Evolutionary conservation across 2,329 filamentous ascomycete species (phyloP).

Genomic region (Achaetomium macrosporum): DNA sequence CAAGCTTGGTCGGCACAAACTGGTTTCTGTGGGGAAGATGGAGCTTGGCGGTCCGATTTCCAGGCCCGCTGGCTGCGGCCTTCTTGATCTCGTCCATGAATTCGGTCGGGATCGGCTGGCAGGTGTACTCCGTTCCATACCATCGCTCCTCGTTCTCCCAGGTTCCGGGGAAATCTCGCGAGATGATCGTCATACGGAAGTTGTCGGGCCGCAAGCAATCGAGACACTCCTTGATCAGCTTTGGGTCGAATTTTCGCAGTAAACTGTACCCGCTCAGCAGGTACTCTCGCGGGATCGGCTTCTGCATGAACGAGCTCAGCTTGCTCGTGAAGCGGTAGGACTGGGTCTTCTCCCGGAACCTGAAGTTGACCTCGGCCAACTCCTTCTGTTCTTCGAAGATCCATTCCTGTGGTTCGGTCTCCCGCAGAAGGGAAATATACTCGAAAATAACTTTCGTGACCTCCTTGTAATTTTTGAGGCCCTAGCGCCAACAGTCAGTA

Average conservation of each 20-base stretch:
- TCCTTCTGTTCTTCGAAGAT: constrained; percentile 89
- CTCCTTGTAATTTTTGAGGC: constrained; percentile 73
- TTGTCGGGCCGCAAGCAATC: constrained; percentile 78
- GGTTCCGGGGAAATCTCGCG: constrained; percentile 73
- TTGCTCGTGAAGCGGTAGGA: constrained; percentile 85
- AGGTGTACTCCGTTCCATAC: constrained; percentile 93
- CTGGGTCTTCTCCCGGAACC: constrained; percentile 87
- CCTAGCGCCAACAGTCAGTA: constrained; percentile 30
- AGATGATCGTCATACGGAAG: constrained; percentile 77
- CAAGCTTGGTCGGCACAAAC: constrained; percentile 88
- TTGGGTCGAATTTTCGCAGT: constrained; percentile 72
- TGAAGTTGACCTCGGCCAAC: constrained; percentile 89
- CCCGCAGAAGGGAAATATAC: constrained; percentile 80
- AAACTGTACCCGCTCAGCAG: constrained; percentile 74
- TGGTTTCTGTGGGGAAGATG: constrained; percentile 91
- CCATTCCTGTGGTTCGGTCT: constrained; percentile 80
- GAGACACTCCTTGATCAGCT: constrained; percentile 69
- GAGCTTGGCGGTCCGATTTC: constrained; percentile 61
- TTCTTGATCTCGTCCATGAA: constrained; percentile 65
- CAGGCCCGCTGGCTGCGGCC: constrained; percentile 53
- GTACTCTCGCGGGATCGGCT: constrained; percentile 78
- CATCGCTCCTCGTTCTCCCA: constrained; percentile 91
- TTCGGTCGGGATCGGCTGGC: constrained; percentile 70
- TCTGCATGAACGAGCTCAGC: constrained; percentile 85
- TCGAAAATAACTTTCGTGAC: constrained; percentile 82